A percentile compares a stretch with the other conserved stretches of the same genome.
phyloP scores from a whole-genome alignment of 1,284 basidiomycete genomes.

The Fomitopsis schrenkii region DNA sequence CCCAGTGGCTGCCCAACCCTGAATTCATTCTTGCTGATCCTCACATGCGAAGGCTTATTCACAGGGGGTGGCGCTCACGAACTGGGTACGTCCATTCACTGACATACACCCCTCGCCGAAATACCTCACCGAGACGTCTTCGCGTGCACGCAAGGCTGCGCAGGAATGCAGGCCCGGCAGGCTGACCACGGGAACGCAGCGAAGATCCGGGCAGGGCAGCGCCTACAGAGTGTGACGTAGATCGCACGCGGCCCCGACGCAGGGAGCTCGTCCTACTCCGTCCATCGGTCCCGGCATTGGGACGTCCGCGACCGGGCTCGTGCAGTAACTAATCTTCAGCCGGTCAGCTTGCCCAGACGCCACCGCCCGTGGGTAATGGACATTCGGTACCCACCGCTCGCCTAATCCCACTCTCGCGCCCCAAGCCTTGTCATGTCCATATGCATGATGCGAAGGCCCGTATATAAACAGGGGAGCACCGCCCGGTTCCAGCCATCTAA shows the following conservation, averaged over 20 bases:
- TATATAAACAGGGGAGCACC: neutral
- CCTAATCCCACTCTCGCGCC: neutral
- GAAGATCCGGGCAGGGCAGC: neutral
- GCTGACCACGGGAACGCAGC: no score
- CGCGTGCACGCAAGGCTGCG: neutral
- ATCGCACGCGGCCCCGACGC: neutral
- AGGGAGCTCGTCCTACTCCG: neutral
- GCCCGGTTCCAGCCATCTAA: neutral
- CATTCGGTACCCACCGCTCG: neutral
- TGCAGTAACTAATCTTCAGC: neutral
- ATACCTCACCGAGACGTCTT: neutral
- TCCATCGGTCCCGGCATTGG: no score
- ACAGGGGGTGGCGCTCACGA: no score
- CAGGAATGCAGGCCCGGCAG: neutral
- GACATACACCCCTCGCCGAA: no score
- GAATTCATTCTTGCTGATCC: no score
- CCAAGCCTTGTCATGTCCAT: no score
- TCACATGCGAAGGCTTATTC: no score
- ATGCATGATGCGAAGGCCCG: neutral
- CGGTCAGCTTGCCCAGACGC: neutral
- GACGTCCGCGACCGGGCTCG: neutral
- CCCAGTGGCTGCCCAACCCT: no score
- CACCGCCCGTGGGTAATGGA: neutral
- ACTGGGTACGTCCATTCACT: no score
- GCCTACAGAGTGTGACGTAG: neutral